A percentile compares a stretch with the other conserved stretches of the same genome.
Conservation (phyloP, 768 basidiomycete genomes). For the Cubamyces sp. region DNA sequence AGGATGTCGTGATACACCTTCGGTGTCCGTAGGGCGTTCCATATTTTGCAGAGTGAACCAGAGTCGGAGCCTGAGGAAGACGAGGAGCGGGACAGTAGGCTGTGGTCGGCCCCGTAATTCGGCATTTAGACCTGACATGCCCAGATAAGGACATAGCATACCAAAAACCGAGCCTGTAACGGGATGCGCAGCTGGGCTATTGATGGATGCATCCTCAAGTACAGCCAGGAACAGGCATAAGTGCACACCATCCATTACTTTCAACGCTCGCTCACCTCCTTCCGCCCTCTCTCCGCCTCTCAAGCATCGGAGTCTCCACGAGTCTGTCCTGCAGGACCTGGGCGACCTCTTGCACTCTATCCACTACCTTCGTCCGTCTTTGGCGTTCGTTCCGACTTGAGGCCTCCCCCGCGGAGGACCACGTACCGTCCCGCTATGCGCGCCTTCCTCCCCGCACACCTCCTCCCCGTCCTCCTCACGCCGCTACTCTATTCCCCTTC, state of each 20-base stretch:
- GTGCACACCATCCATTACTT: background rate
- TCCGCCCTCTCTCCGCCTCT: background rate
- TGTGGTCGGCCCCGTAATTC: background rate
- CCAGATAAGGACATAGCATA: background rate
- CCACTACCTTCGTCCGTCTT: background rate
- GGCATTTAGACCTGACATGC: background rate
- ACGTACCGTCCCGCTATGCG: constrained; percentile 17
- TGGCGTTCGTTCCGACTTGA: background rate
- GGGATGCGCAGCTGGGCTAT: background rate
- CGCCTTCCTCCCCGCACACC: constrained; percentile 16
- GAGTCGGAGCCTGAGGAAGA: too few relatives aligned
- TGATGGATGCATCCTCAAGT: background rate
- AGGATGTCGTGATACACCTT: background rate
- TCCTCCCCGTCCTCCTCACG: constrained; percentile 22
- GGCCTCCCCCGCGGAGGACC: constrained; percentile 4
- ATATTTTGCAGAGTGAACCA: too few relatives aligned
- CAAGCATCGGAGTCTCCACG: background rate
- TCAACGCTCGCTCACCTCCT: background rate
- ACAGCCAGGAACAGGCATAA: background rate
- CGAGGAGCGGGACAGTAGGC: background rate
- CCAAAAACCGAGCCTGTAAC: background rate
- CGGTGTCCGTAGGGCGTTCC: background rate
- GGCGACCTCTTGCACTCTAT: background rate
- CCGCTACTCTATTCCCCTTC: constrained; percentile 11
- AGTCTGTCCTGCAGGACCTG: background rate